Evolutionary conservation across 495 filamentous ascomycete genomes (phyloP).

Genomic region (Aspergillus bertholletiae): DNA sequence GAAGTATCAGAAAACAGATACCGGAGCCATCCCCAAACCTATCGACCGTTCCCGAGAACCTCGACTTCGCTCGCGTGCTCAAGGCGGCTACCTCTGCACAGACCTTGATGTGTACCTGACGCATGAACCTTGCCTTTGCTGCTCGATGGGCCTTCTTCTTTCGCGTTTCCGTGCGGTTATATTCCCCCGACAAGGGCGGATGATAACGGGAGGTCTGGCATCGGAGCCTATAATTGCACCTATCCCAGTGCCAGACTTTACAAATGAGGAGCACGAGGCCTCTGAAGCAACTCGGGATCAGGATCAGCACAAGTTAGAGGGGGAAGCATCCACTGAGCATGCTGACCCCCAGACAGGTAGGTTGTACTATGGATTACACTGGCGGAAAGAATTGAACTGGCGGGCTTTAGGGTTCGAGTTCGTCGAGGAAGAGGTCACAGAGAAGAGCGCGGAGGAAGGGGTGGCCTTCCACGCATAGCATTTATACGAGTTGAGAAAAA

Average conservation of each 20-base stretch:
- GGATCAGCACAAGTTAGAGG: constrained; percentile 39
- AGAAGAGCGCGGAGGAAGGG: constrained; percentile 3
- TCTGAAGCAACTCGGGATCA: constrained; percentile 15
- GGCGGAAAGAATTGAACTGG: constrained; percentile 94
- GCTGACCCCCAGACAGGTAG: constrained; percentile 16
- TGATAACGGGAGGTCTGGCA: constrained; percentile 37
- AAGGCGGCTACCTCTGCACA: constrained; percentile 91
- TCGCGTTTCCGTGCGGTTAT: constrained; percentile 80
- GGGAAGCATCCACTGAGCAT: constrained; percentile 42
- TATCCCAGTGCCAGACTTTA: constrained; percentile 6
- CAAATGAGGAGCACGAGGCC: neutral
- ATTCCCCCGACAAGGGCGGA: constrained; percentile 57
- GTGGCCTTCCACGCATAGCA: constrained; percentile 21
- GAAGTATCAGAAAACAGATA: constrained; percentile 19
- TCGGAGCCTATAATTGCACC: constrained; percentile 32
- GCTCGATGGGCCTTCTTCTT: constrained; percentile 91
- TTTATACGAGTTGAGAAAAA: neutral
- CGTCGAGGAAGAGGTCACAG: constrained; percentile 30
- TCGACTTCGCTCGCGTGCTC: constrained; percentile 37
- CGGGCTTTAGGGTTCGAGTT: constrained; percentile 83
- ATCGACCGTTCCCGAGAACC: constrained; percentile 10
- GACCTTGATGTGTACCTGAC: constrained; percentile 87
- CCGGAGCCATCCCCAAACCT: neutral
- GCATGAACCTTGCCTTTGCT: constrained; percentile 94
- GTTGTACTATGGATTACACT: constrained; percentile 74